phyloP scores from a whole-genome alignment of 2,329 filamentous ascomycete species.

The Aureobasidium sp. region DNA sequence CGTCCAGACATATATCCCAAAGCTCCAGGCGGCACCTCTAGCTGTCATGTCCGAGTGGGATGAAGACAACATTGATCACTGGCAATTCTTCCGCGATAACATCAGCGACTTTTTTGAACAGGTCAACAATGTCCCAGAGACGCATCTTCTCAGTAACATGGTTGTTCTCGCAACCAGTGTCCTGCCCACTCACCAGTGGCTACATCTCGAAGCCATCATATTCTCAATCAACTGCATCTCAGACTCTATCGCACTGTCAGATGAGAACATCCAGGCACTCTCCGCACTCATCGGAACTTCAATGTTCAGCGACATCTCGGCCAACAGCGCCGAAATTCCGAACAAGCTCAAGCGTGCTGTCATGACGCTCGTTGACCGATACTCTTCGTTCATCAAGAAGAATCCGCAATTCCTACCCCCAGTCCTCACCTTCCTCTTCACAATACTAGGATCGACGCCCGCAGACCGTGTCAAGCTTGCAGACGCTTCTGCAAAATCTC shows the following conservation, averaged over 20 bases:
- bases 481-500: constrained; percentile 65
- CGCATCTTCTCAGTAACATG: constrained; percentile 40
- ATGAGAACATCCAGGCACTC: constrained; percentile 51
- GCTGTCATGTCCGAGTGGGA: constrained; percentile 60
- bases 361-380: constrained; percentile 63
- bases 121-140: constrained; percentile 52
- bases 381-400: constrained; percentile 69
- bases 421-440: constrained; percentile 68
- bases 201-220: constrained; percentile 46
- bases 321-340: constrained; percentile 45
- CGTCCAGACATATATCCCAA: constrained; percentile 16
- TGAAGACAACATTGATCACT: constrained; percentile 58
- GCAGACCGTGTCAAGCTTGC: constrained; percentile 45
- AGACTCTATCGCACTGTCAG: constrained; percentile 36
- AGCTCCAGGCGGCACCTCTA: constrained; percentile 49
- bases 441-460: constrained; percentile 52
- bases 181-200: constrained; percentile 39
- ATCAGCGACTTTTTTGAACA: constrained; percentile 72
- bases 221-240: constrained; percentile 60
- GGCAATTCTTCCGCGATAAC: constrained; percentile 68
- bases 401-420: constrained; percentile 60
- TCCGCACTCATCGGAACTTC: constrained; percentile 57
- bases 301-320: constrained; percentile 46
- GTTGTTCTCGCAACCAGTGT: constrained; percentile 38
- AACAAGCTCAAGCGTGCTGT: constrained; percentile 60